Conservation (phyloP, 306 rosid species). For the Sicyos edulis region DNA sequence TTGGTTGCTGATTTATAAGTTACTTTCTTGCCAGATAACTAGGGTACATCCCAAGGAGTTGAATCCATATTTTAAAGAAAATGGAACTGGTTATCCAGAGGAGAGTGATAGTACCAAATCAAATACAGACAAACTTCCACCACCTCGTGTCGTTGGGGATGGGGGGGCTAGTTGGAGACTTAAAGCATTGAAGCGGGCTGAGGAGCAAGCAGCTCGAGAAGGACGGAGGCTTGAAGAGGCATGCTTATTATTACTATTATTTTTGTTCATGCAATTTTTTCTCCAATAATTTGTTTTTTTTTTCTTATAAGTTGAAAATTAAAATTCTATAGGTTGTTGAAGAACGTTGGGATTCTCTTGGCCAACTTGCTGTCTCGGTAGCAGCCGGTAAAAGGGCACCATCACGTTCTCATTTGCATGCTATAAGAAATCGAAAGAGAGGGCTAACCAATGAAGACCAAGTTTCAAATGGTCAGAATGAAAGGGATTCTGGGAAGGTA, state of each 20-base stretch:
- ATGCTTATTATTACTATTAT: slow-evolving; percentile 20
- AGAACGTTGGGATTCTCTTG: slow-evolving; percentile 88
- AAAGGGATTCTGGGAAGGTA: slow-evolving; percentile 55
- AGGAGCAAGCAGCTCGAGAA: slow-evolving; percentile 84
- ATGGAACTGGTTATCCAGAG: slow-evolving; percentile 82
- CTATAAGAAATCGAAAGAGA: slow-evolving; percentile 63
- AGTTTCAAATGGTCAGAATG: slow-evolving; percentile 34
- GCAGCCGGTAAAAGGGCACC: slow-evolving; percentile 69
- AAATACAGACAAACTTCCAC: slow-evolving; percentile 37
- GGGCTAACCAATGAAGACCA: slow-evolving; percentile 42
- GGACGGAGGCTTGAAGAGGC: slow-evolving; percentile 60
- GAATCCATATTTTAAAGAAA: slow-evolving; percentile 75
- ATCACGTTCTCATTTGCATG: slow-evolving; percentile 76
- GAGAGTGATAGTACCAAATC: slow-evolving; percentile 35
- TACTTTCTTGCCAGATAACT: slow-evolving; percentile 27
- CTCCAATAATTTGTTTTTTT: background rate
- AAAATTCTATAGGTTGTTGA: slow-evolving; percentile 52
- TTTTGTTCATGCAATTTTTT: background rate
- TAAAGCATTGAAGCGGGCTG: slow-evolving; percentile 90
- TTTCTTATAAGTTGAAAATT: background rate
- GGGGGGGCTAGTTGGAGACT: slow-evolving; percentile 98
- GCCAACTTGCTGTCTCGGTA: slow-evolving; percentile 62
- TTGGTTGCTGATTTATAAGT: background rate
- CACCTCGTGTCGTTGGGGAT: slow-evolving; percentile 81
- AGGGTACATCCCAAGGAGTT: slow-evolving; percentile 66